Conservation (phyloP, 768 basidiomycete species). For the Suillus clintonianus region DNA sequence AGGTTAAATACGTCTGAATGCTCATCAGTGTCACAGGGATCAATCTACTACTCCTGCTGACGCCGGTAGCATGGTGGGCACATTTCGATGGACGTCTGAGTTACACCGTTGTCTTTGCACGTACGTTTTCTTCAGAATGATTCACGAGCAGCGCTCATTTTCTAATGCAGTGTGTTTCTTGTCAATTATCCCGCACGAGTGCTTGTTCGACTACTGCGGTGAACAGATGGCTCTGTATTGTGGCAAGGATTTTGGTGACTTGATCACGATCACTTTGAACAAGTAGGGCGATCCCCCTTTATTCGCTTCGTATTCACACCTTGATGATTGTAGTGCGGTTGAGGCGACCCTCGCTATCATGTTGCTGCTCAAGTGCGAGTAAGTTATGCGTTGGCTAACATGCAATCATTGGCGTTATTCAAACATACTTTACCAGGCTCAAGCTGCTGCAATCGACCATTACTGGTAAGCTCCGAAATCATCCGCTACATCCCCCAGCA, state of each 20-base stretch:
- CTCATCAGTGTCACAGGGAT: constrained; percentile 43
- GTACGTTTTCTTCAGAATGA: constrained; percentile 32
- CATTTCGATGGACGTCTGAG: constrained; percentile 41
- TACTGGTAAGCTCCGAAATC: constrained; percentile 42
- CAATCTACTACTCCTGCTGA: constrained; percentile 56
- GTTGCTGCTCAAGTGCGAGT: constrained; percentile 72
- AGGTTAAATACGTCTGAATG: background rate
- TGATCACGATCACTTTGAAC: constrained; percentile 64
- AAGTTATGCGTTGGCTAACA: constrained; percentile 27
- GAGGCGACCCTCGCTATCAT: constrained; percentile 75
- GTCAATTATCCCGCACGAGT: constrained; percentile 65
- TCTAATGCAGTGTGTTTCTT: constrained; percentile 56
- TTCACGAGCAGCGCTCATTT: background rate
- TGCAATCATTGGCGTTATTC: background rate
- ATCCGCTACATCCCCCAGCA: background rate
- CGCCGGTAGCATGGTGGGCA: constrained; percentile 63
- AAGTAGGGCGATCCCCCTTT: constrained; percentile 47
- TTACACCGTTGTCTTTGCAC: constrained; percentile 42
- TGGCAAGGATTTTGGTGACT: constrained; percentile 61
- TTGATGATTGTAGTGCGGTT: constrained; percentile 47
- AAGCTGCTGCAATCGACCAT: constrained; percentile 70
- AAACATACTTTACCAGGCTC: constrained; percentile 39
- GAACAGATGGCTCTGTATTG: constrained; percentile 54
- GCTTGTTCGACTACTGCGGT: constrained; percentile 65
- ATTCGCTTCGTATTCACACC: background rate